Conservation (phyloP, 2,329 filamentous ascomycete genomes). For the Penicillium sp. region DNA sequence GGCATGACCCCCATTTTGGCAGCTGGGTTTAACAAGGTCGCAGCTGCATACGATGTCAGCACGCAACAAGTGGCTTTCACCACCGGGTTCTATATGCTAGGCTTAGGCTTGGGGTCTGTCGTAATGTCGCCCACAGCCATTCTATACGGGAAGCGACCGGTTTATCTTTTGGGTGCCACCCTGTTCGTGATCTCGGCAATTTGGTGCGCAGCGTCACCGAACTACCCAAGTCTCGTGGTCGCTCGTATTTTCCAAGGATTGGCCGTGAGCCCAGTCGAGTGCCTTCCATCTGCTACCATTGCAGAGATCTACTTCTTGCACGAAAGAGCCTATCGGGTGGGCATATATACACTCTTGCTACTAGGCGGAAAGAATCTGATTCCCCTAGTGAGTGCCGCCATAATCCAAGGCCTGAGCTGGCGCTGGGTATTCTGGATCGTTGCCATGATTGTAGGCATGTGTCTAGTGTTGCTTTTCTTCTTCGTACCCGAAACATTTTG, state of each 20-base stretch:
- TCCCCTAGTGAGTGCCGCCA: conserved; percentile 78
- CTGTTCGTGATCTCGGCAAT: conserved; percentile 74
- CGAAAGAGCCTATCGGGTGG: conserved; percentile 86
- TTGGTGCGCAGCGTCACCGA: conserved; percentile 85
- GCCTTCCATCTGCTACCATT: conserved; percentile 87
- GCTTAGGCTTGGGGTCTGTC: conserved; percentile 79
- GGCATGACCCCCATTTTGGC: conserved; percentile 89
- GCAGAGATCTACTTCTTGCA: conserved; percentile 96
- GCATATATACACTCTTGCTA: conserved; percentile 86
- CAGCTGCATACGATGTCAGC: conserved; percentile 62
- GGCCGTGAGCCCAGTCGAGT: conserved; percentile 85
- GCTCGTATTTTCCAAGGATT: conserved; percentile 86
- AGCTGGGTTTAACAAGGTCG: conserved; percentile 82
- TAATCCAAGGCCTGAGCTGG: conserved; percentile 78
- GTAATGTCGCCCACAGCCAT: conserved; percentile 88
- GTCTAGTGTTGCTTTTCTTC: conserved; percentile 71
- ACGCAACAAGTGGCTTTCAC: conserved; percentile 77
- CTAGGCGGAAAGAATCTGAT: conserved; percentile 89
- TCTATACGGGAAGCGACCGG: conserved; percentile 81
- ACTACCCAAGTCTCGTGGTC: conserved; percentile 72
- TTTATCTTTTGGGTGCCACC: conserved; percentile 75
- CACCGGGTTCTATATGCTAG: conserved; percentile 92
- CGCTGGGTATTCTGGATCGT: conserved; percentile 92
- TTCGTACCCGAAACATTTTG: conserved; percentile 96
- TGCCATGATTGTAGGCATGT: conserved; percentile 72